A percentile compares a stretch with the other conserved stretches of the same genome.
phyloP scores from a whole-genome alignment of 2,329 filamentous ascomycete genomes.

The Curvularia lunata region DNA sequence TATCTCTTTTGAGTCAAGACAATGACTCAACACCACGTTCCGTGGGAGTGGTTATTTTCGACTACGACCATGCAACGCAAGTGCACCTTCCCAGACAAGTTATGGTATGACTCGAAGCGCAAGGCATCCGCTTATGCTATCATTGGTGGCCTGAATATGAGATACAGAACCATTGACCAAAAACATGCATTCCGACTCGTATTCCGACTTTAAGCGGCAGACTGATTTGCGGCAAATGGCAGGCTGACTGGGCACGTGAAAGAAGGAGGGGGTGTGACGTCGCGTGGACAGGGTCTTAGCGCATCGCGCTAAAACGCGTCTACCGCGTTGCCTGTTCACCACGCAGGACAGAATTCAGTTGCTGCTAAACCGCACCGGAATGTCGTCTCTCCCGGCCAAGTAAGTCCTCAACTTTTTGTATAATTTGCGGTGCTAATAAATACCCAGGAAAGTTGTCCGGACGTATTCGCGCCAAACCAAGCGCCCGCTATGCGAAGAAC shows the following conservation, averaged over 20 bases:
- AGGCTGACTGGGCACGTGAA: background rate
- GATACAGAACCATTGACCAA: background rate
- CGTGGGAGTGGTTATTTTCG: background rate
- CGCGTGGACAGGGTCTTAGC: slow-evolving; percentile 20
- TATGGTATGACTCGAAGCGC: slow-evolving; percentile 11
- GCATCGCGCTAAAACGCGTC: slow-evolving; percentile 37
- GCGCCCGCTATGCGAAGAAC: slow-evolving; percentile 38
- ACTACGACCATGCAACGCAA: background rate
- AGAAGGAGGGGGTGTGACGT: slow-evolving; percentile 18
- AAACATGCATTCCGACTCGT: background rate
- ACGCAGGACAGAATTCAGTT: slow-evolving; percentile 12
- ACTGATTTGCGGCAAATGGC: background rate
- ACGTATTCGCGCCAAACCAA: slow-evolving; percentile 49
- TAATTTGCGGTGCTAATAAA: slow-evolving; percentile 22
- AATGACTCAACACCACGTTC: slow-evolving; percentile 3
- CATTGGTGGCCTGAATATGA: background rate
- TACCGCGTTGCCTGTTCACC: slow-evolving; percentile 20
- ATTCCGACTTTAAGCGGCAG: background rate
- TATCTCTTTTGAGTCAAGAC: slow-evolving; percentile 3
- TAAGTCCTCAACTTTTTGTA: slow-evolving; percentile 16
- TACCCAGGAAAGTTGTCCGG: slow-evolving; percentile 35
- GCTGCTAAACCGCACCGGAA: slow-evolving; percentile 19
- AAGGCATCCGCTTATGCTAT: background rate
- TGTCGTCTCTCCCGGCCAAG: slow-evolving; percentile 36
- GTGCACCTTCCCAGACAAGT: slow-evolving; percentile 15